Percentiles rank a stretch among this genome's conserved stretches.
phyloP scores from a whole-genome alignment of 176 grass and related monocot genomes.

The Stipa capillata region DNA sequence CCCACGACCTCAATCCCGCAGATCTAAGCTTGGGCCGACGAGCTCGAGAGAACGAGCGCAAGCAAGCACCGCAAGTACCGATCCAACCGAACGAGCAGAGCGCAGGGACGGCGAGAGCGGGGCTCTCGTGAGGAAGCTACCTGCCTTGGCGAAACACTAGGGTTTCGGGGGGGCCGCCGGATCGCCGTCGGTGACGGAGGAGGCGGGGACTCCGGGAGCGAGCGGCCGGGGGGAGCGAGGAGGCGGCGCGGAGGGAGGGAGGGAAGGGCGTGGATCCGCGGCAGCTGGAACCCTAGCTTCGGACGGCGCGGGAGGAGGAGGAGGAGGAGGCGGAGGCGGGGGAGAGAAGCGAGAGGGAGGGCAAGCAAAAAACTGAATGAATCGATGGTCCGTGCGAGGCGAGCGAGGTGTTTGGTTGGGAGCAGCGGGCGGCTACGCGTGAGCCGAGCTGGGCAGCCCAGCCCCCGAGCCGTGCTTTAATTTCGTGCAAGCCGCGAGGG shows the following conservation, averaged over 20 bases:
- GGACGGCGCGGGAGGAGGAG: not conserved
- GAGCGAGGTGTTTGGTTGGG: not conserved
- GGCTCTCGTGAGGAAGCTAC: not conserved
- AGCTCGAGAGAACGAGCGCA: not conserved
- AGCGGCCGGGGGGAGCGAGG: not conserved
- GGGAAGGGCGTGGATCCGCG: not conserved
- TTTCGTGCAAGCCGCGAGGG: too few species aligned
- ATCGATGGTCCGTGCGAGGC: not conserved
- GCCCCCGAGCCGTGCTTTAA: too few species aligned
- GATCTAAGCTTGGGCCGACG: slow-evolving; percentile 21
- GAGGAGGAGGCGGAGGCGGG: not conserved
- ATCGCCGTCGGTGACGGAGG: slow-evolving; percentile 24
- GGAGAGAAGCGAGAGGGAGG: too few species aligned
- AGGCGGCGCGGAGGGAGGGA: too few species aligned
- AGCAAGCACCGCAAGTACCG: too few species aligned
- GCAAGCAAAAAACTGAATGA: not conserved
- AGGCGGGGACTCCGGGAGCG: not conserved
- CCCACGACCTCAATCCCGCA: slow-evolving; percentile 2
- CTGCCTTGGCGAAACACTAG: slow-evolving; percentile 25
- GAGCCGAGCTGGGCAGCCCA: too few species aligned
- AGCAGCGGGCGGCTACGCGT: too few species aligned
- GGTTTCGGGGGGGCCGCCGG: slow-evolving; percentile 22
- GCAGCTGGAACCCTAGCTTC: not conserved
- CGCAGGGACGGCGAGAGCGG: not conserved
- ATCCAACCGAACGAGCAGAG: not conserved